A percentile compares a stretch with the other conserved stretches of the same genome.
Evolutionary conservation across 1,284 basidiomycete species (phyloP).

Genomic region (Vanrija pseudolonga): DNA sequence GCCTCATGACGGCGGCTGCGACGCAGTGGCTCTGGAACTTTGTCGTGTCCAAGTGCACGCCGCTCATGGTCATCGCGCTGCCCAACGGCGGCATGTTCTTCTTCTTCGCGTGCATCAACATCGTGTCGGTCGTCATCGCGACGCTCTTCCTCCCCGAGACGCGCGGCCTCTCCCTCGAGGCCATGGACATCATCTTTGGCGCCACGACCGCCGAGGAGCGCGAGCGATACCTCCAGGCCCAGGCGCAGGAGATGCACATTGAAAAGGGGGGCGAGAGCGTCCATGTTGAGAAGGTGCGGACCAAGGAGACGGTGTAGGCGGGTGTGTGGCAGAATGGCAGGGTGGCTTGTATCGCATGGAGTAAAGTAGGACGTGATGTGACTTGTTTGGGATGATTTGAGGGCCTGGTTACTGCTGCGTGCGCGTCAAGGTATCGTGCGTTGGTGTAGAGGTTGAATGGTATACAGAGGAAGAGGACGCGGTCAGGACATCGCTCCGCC

Average conservation of each 20-base stretch:
- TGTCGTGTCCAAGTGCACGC: constrained; percentile 67
- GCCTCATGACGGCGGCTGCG: constrained; percentile 64
- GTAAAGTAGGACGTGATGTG: no score
- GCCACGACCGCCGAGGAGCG: constrained; percentile 60
- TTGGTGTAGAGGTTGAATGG: no score
- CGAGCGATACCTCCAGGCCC: constrained; percentile 54
- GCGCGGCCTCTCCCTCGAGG: constrained; percentile 60
- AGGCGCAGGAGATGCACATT: constrained; percentile 1
- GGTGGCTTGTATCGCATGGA: no score
- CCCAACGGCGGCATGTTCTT: constrained; percentile 45
- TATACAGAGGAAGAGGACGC: no score
- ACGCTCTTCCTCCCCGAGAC: constrained; percentile 63
- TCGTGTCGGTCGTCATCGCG: constrained; percentile 36
- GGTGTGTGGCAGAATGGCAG: no score
- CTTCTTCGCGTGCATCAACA: constrained; percentile 47
- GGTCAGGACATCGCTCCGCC: no score
- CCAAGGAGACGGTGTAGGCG: no score
- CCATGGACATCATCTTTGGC: constrained; percentile 73
- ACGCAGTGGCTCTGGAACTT: constrained; percentile 79
- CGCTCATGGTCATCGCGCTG: constrained; percentile 56
- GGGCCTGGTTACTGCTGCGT: no score
- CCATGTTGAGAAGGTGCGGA: constrained; percentile 15
- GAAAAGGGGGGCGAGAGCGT: constrained; percentile 6
- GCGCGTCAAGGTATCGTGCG: no score
- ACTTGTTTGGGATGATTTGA: no score